Conservation (phyloP, 2,329 filamentous ascomycete genomes). For the Epicoccum nigrum region DNA sequence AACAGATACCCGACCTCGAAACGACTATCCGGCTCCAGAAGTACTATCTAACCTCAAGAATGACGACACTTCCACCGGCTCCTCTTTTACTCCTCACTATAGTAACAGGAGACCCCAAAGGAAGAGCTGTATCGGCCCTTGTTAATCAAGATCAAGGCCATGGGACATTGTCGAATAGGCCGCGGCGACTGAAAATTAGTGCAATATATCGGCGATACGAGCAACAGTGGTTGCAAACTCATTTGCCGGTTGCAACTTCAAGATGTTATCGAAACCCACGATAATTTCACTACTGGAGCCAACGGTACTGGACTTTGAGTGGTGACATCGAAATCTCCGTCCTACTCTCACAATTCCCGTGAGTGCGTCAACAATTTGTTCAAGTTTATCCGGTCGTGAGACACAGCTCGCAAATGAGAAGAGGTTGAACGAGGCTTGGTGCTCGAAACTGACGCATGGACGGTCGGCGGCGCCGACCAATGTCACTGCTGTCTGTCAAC, state of each 20-base stretch:
- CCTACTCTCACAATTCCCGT: slow-evolving; percentile 1
- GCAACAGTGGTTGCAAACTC: not conserved
- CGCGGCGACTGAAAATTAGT: slow-evolving; percentile 14
- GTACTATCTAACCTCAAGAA: not conserved
- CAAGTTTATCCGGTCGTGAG: slow-evolving; percentile 10
- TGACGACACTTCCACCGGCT: slow-evolving; percentile 7
- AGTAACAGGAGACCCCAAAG: slow-evolving; percentile 2
- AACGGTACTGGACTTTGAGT: not conserved
- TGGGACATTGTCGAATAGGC: slow-evolving; percentile 2
- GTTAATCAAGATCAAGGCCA: slow-evolving; percentile 6
- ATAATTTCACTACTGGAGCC: not conserved
- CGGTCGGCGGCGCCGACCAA: not conserved
- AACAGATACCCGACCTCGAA: slow-evolving; percentile 1
- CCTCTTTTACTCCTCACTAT: slow-evolving; percentile 14
- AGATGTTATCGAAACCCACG: not conserved
- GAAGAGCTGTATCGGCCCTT: slow-evolving; percentile 11
- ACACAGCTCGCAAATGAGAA: slow-evolving; percentile 5
- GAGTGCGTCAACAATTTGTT: not conserved
- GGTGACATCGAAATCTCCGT: slow-evolving; percentile 6
- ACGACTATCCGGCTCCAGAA: not conserved
- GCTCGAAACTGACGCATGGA: slow-evolving; percentile 2
- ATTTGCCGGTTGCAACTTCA: slow-evolving; percentile 7
- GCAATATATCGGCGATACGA: slow-evolving; percentile 8
- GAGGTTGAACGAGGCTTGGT: slow-evolving; percentile 3
- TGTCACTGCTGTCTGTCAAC: not conserved